A percentile compares a stretch with the other conserved stretches of the same genome.
These are phyloP conservation scores for Lipomyces spencermartinsiae DNA, from an alignment of 805 yeast genomes.

Conservation along the genomic window DNA sequence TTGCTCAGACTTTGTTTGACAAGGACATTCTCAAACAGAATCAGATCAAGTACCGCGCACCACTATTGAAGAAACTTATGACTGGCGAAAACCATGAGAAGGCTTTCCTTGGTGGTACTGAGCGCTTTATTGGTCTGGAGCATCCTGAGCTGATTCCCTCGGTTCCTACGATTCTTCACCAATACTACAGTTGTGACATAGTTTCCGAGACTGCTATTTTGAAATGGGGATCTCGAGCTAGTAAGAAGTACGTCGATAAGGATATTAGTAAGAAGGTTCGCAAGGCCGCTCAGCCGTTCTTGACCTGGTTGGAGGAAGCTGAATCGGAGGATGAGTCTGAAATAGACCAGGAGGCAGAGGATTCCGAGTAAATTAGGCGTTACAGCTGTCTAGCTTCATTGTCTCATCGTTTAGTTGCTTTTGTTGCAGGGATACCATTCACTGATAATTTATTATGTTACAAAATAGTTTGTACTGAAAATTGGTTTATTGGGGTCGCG, in stretches of 20 bases:
- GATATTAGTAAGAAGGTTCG: conserved; percentile 91
- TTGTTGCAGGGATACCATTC: not conserved
- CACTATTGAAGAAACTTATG: conserved; percentile 80
- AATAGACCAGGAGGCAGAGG: conserved; percentile 28
- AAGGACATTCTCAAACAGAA: conserved; percentile 71
- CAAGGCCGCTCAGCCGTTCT: conserved; percentile 93
- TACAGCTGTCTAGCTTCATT: not conserved
- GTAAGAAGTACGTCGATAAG: conserved; percentile 92
- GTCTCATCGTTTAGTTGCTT: not conserved
- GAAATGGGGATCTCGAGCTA: conserved; percentile 88
- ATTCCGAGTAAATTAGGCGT: not conserved
- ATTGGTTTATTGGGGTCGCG: not conserved
- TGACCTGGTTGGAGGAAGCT: conserved; percentile 94
- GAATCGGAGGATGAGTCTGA: conserved; percentile 65
- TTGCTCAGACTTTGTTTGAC: conserved; percentile 83
- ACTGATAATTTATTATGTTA: not conserved
- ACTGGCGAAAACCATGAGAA: conserved; percentile 70
- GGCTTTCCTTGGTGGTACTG: conserved; percentile 94
- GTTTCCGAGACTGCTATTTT: conserved; percentile 80
- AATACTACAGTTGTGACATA: conserved; percentile 82
- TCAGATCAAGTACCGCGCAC: conserved; percentile 78
- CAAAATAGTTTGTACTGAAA: not conserved
- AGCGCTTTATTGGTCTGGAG: conserved; percentile 85
- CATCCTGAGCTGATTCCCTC: conserved; percentile 71
- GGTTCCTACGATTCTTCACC: conserved; percentile 82